Percentiles rank a stretch among this genome's conserved stretches.
These are phyloP conservation scores for Zelopaecilomyces penicillatus DNA, from an alignment of 2,329 filamentous ascomycete genomes.

Conservation along the genomic window DNA sequence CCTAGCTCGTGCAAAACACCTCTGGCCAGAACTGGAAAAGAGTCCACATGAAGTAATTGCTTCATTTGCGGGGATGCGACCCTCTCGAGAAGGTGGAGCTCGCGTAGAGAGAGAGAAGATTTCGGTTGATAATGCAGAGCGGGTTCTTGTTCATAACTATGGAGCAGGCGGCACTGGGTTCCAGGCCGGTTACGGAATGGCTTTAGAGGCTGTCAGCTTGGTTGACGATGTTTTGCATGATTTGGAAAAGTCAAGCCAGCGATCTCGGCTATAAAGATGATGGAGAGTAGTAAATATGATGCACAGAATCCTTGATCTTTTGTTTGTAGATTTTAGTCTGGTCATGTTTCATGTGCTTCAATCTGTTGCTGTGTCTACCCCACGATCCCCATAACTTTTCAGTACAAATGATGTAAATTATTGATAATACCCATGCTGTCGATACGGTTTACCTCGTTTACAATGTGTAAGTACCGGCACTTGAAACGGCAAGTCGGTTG, in stretches of 20 bases:
- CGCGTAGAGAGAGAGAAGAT: conserved; percentile 34
- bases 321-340: too few species aligned
- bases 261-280: conserved; percentile 3
- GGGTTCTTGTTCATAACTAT: conserved; percentile 32
- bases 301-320: too few species aligned
- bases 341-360: too few species aligned
- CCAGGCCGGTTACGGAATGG: conserved; percentile 35
- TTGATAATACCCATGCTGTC: too few species aligned
- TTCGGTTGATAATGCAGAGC: conserved; percentile 14
- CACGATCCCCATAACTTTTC: too few species aligned
- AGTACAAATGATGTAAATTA: too few species aligned
- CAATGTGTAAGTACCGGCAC: too few species aligned
- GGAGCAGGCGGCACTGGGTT: conserved; percentile 38
- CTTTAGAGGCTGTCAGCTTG: conserved; percentile 24
- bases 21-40: conserved; percentile 22
- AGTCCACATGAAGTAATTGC: conserved; percentile 22
- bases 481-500: too few species aligned
- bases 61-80: conserved; percentile 23
- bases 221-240: conserved; percentile 19
- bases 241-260: neutral
- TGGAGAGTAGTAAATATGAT: too few species aligned
- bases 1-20: conserved; percentile 22
- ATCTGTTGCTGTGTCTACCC: too few species aligned
- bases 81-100: conserved; percentile 31
- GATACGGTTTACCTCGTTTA: too few species aligned